These are phyloP conservation scores for Hypericum androsaemum DNA, from an alignment of 345 rosid genomes.

Conservation along the genomic window DNA sequence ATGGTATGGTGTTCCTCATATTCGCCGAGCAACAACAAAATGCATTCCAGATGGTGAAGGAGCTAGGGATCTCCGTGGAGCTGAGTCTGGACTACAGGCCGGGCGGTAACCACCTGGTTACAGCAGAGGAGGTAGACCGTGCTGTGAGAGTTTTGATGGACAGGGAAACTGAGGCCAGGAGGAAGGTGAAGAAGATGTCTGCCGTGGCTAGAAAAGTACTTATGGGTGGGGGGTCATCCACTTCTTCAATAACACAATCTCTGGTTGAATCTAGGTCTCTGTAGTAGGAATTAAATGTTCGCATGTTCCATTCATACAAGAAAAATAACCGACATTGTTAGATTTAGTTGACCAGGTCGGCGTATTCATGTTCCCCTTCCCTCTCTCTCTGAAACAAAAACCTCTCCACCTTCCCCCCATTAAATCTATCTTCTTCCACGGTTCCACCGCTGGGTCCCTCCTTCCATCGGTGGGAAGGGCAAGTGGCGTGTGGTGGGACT, in stretches of 20 bases:
- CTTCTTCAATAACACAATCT: slow-evolving; percentile 17
- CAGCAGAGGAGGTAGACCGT: slow-evolving; percentile 27
- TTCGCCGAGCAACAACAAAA: slow-evolving; percentile 10
- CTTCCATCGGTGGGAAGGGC: no score
- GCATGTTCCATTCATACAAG: no score
- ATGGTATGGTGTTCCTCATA: slow-evolving; percentile 7
- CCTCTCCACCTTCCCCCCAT: no score
- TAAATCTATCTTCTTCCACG: no score
- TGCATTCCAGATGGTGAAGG: slow-evolving; percentile 10
- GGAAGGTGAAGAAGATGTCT: slow-evolving; percentile 21
- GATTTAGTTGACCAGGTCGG: no score
- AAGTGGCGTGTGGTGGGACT: no score
- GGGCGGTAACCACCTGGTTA: neutral
- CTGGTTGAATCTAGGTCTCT: no score
- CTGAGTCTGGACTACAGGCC: neutral
- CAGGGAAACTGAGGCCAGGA: slow-evolving; percentile 18
- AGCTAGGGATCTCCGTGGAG: slow-evolving; percentile 8
- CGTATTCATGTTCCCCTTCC: no score
- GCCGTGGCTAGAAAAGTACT: slow-evolving; percentile 20
- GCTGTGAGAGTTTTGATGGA: slow-evolving; percentile 30
- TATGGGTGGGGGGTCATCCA: slow-evolving; percentile 31
- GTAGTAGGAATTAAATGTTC: no score
- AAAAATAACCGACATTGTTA: no score
- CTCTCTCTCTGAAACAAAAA: no score
- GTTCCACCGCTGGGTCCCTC: no score